These are phyloP conservation scores for Calonectria pauciramosa DNA, from an alignment of 2,329 filamentous ascomycete genomes.

Conservation along the genomic window DNA sequence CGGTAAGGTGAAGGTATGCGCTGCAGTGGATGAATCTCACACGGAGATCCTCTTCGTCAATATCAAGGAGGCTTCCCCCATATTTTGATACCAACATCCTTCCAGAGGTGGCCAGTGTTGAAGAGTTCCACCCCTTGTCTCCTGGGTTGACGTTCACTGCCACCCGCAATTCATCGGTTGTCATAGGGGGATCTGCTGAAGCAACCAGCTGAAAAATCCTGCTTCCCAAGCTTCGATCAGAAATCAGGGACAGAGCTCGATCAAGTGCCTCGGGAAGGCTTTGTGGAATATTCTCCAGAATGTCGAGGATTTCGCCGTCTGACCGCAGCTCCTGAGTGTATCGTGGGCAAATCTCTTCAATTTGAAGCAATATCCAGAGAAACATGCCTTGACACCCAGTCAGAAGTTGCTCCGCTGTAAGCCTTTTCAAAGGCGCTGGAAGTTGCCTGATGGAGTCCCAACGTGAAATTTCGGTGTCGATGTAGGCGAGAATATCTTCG, in stretches of 20 bases:
- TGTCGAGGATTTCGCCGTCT: not conserved
- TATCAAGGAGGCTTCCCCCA: not conserved
- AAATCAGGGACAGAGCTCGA: not conserved
- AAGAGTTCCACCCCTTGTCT: not conserved
- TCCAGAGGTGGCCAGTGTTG: not conserved
- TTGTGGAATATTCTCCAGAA: not conserved
- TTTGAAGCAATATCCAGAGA: not conserved
- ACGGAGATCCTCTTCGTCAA: not conserved
- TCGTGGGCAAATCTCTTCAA: not conserved
- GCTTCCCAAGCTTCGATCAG: not conserved
- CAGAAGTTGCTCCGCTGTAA: not conserved
- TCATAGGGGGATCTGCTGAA: not conserved
- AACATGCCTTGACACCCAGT: not conserved
- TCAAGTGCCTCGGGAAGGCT: not conserved
- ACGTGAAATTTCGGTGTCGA: not conserved
- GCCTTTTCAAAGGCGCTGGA: not conserved
- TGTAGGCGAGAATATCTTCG: not conserved
- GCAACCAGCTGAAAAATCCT: not conserved
- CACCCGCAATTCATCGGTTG: not conserved
- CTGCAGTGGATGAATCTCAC: not conserved
- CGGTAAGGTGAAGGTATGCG: not conserved
- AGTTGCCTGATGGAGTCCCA: not conserved
- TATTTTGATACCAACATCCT: not conserved
- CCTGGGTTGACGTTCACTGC: not conserved
- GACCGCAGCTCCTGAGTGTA: not conserved